These are phyloP conservation scores for Cladosporium sp. DNA, from an alignment of 2,329 filamentous ascomycete species.

Conservation along the genomic window DNA sequence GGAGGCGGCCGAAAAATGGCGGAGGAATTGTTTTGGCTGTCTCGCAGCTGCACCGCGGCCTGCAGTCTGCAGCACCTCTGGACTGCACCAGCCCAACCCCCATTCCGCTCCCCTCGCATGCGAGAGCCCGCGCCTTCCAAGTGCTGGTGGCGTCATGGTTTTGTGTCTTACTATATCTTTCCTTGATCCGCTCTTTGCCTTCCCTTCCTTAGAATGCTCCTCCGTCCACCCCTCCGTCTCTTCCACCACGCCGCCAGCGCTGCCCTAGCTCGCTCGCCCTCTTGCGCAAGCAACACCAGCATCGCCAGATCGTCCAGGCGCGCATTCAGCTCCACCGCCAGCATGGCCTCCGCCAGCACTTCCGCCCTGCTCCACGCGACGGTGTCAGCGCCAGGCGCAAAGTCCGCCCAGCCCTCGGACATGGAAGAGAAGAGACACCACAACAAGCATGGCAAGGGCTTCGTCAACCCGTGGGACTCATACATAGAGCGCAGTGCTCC, in stretches of 20 bases:
- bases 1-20: no score
- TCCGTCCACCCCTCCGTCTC: background rate
- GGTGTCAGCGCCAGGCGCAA: constrained; percentile 33
- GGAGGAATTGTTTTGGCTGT: no score
- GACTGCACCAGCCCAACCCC: background rate
- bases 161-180: constrained; percentile 1
- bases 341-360: constrained; percentile 26
- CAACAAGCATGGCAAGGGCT: constrained; percentile 47
- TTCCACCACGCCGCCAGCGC: background rate
- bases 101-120: background rate
- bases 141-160: constrained; percentile 4
- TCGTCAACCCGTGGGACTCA: constrained; percentile 54
- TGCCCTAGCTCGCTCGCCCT: background rate
- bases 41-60: no score
- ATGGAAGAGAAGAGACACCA: constrained; percentile 46
- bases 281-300: background rate
- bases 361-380: constrained; percentile 35
- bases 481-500: constrained; percentile 35
- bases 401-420: constrained; percentile 38
- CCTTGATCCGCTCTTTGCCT: background rate
- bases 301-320: background rate
- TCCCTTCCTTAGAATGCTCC: constrained; percentile 6
- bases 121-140: background rate
- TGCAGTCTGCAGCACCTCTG: no score
- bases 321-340: background rate